Conservation (phyloP, 345 rosid species). For the Cochlearia excelsa region DNA sequence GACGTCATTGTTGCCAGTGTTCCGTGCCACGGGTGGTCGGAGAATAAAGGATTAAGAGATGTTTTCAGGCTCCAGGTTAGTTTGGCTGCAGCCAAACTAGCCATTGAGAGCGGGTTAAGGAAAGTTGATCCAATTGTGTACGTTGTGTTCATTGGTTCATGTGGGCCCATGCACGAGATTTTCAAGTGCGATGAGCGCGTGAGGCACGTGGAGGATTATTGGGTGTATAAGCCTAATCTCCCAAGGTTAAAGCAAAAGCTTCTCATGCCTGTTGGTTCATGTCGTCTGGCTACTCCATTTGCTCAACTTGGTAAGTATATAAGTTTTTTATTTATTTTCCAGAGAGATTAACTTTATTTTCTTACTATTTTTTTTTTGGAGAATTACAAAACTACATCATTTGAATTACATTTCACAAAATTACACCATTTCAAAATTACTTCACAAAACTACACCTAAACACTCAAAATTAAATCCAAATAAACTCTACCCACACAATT, state of each 20-base stretch:
- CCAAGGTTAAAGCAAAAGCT: constrained; percentile 56
- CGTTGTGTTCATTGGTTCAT: constrained; percentile 56
- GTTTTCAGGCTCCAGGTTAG: constrained; percentile 73
- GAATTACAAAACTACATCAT: too few relatives aligned
- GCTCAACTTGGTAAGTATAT: constrained; percentile 41
- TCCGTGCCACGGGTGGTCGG: constrained; percentile 49
- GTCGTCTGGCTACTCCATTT: constrained; percentile 57
- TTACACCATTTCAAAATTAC: too few relatives aligned
- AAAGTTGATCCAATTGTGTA: constrained; percentile 38
- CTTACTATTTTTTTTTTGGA: too few relatives aligned
- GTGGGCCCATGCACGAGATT: constrained; percentile 83
- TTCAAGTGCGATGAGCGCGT: constrained; percentile 70
- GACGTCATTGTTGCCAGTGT: constrained; percentile 63
- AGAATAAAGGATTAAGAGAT: constrained; percentile 50
- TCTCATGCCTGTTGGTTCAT: constrained; percentile 80
- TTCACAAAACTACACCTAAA: too few relatives aligned
- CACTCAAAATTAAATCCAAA: too few relatives aligned
- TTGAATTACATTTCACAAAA: too few relatives aligned
- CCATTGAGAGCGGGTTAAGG: constrained; percentile 42
- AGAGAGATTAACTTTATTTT: too few relatives aligned
- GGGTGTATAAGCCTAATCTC: constrained; percentile 71
- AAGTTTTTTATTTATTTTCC: background rate
- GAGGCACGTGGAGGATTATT: constrained; percentile 46
- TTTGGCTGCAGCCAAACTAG: constrained; percentile 72
- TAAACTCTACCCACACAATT: too few relatives aligned